phyloP scores from a whole-genome alignment of 1,139 yeast species.

The Magnusiomyces tetraspermus region DNA sequence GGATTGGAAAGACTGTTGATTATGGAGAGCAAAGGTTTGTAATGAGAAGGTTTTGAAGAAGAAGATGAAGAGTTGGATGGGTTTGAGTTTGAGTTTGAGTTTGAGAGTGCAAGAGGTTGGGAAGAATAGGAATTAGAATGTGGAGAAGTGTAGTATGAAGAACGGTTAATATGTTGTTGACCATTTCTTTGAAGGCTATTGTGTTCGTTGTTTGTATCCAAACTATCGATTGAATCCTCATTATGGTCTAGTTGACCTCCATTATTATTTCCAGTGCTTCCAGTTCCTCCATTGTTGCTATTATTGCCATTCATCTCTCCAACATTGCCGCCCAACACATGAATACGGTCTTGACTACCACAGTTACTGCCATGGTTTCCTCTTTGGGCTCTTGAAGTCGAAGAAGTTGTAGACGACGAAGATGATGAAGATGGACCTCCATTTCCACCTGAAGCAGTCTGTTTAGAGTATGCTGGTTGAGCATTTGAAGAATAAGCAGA shows the following conservation, averaged over 20 bases:
- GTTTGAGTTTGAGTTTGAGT: neutral
- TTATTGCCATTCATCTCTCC: neutral
- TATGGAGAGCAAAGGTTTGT: neutral
- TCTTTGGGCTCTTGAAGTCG: neutral
- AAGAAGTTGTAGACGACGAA: too few relatives aligned
- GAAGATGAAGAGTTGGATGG: neutral
- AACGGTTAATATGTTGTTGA: too few relatives aligned
- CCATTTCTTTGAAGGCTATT: neutral
- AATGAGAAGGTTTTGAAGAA: too few relatives aligned
- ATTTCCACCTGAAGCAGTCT: too few relatives aligned
- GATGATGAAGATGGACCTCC: too few relatives aligned
- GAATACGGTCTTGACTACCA: neutral
- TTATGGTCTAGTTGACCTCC: neutral
- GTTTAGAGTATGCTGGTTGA: too few relatives aligned
- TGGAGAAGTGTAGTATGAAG: neutral
- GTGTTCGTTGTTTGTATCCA: neutral
- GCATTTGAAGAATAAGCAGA: neutral
- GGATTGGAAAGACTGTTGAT: neutral
- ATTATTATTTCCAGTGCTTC: neutral
- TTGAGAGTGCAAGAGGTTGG: too few relatives aligned
- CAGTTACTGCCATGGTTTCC: too few relatives aligned
- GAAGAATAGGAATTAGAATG: neutral
- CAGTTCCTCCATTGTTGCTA: neutral
- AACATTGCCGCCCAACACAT: neutral
- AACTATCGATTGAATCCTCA: neutral